Evolutionary conservation across 352 stramenopile species (phyloP).

Genomic region (Saprolegnia parasitica): DNA sequence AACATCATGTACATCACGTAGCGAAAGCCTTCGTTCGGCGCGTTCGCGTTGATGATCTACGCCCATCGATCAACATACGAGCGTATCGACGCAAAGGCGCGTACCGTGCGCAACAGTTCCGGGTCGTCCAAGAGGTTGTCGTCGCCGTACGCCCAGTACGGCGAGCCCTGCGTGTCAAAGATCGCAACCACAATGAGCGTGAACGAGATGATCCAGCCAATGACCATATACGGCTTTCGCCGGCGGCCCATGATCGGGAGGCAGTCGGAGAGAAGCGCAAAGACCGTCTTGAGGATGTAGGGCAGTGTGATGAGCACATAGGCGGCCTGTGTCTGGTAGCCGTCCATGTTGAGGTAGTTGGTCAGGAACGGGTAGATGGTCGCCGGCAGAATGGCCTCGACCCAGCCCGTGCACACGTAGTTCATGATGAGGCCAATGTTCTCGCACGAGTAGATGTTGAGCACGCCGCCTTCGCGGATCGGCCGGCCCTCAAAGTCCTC

Average conservation of each 20-base stretch:
- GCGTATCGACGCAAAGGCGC: not conserved
- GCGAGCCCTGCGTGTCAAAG: not conserved
- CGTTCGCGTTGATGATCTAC: conserved; percentile 37
- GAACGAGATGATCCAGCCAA: conserved; percentile 45
- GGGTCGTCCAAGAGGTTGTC: not conserved
- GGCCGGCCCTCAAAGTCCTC: conserved; percentile 43
- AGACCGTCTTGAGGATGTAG: conserved; percentile 60
- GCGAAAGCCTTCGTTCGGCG: conserved; percentile 36
- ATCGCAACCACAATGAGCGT: conserved; percentile 43
- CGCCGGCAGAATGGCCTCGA: conserved; percentile 62
- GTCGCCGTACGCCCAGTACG: conserved; percentile 15
- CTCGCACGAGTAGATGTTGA: conserved; percentile 42
- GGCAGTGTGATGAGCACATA: conserved; percentile 51
- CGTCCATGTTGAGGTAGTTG: conserved; percentile 61
- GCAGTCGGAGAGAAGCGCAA: conserved; percentile 49
- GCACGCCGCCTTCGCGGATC: conserved; percentile 49
- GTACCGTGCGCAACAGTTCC: conserved; percentile 4
- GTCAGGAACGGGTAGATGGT: conserved; percentile 69
- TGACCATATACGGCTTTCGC: conserved; percentile 47
- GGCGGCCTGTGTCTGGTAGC: conserved; percentile 51
- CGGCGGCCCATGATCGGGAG: conserved; percentile 43
- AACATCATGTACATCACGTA: conserved; percentile 55
- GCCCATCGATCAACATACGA: not conserved
- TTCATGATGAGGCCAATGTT: conserved; percentile 54
- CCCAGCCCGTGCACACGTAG: conserved; percentile 53